A percentile compares a stretch with the other conserved stretches of the same genome.
phyloP scores from a whole-genome alignment of 768 basidiomycete genomes.

The Chalciporus chontae region DNA sequence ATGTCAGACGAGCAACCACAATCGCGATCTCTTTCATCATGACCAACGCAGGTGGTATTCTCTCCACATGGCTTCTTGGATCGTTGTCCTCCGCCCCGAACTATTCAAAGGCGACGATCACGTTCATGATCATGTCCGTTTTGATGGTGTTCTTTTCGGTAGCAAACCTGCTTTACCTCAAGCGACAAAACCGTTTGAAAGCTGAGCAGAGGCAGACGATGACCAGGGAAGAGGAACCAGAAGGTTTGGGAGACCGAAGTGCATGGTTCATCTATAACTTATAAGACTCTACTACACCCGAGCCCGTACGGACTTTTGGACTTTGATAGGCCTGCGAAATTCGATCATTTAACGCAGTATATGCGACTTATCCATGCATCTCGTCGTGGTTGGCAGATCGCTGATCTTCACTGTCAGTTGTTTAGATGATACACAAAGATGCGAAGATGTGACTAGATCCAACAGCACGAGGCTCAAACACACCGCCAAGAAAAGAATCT shows the following conservation, averaged over 20 bases:
- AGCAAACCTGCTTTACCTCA: slow-evolving; percentile 40
- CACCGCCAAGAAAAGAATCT: background rate
- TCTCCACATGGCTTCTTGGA: slow-evolving; percentile 59
- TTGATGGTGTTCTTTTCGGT: slow-evolving; percentile 36
- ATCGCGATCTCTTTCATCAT: slow-evolving; percentile 56
- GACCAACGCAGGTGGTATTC: slow-evolving; percentile 58
- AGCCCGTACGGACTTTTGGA: background rate
- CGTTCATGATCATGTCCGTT: slow-evolving; percentile 35
- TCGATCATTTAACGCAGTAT: too few relatives aligned
- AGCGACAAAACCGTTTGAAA: slow-evolving; percentile 45
- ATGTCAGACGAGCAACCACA: slow-evolving; percentile 53
- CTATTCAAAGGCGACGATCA: slow-evolving; percentile 46
- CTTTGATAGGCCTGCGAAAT: too few relatives aligned
- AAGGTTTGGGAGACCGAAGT: slow-evolving; percentile 44
- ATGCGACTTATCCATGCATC: too few relatives aligned
- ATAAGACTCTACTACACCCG: slow-evolving; percentile 16
- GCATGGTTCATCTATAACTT: slow-evolving; percentile 55
- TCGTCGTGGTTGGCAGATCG: too few relatives aligned
- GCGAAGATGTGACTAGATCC: too few relatives aligned
- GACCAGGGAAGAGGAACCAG: slow-evolving; percentile 34
- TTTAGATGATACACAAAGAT: too few relatives aligned
- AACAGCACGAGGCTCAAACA: background rate
- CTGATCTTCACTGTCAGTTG: too few relatives aligned
- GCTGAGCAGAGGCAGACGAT: slow-evolving; percentile 31
- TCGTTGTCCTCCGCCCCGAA: slow-evolving; percentile 44